Evolutionary conservation across 108 stramenopile species (phyloP), one percentile per base, ranked within the genome.

Genomic region (Cyclostephanos tholiformis): DNA sequence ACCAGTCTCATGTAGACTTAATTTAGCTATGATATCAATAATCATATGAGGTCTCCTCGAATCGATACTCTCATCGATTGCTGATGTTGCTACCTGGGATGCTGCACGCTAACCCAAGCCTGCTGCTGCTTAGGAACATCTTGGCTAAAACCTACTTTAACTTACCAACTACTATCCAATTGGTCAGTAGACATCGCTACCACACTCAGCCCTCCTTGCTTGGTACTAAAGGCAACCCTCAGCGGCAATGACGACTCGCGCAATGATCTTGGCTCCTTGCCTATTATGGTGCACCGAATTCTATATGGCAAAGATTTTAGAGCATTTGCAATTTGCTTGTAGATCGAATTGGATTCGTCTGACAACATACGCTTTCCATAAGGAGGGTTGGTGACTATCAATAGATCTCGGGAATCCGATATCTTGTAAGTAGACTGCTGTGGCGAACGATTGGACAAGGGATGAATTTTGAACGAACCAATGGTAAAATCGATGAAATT

Each of bases 311-410:
- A 32, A 17, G 64, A 50, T n/a, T 22, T 43, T 2, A 79, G 52
- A 22, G 51, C 32, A 1, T 67, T 59, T 17, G 70, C 78, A 35
- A 79, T 57, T 44, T 67, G 71, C 63, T 56, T 60, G 38, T 79
- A 79, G 14, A 63, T 65, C n/a, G 50, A 44, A 19, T 2, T 49
- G 23, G 69, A 14, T 38, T 63, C 48, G 19, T 58, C 25, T 16
- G 13, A 0, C 6, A 78, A 79, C 14, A 87, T 43, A 3, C 91
- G 74, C 26, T 75, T 81, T 30, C 91, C 91, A 76, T 82, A 92
- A 12, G 91, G 91, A 56, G 88, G 88, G 68, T 92, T 92, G 56
- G 80, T 77, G 14, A 76, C 85, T 3, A 92, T 55, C 6, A 86
- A 61, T 2, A 89, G 0, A 11, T 72, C 69, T n/a, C 27, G 59